A percentile compares a stretch with the other conserved stretches of the same genome.
Conservation (phyloP, 1,284 basidiomycete species). For the Polyporus tsugae region DNA sequence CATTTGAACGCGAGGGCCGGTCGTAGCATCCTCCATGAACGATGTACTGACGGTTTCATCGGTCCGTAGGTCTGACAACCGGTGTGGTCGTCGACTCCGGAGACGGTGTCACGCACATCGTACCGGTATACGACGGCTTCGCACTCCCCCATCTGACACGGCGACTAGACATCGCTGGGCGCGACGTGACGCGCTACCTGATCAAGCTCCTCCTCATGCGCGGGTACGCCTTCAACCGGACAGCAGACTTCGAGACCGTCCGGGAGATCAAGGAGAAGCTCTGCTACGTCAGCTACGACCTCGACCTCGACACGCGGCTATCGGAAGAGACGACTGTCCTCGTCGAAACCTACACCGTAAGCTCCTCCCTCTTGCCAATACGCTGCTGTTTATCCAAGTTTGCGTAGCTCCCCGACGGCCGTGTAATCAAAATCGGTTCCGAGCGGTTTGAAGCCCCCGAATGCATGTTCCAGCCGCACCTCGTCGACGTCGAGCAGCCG, state of each 20-base stretch:
- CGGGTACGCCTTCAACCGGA: constrained; percentile 99
- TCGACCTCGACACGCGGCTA: constrained; percentile 93
- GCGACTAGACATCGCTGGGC: constrained; percentile 95
- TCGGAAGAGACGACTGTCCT: constrained; percentile 97
- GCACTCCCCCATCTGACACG: constrained; percentile 94
- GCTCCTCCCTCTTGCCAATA: constrained; percentile 31
- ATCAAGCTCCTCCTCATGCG: constrained; percentile 99
- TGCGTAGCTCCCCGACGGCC: constrained; percentile 90
- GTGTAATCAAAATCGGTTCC: constrained; percentile 96
- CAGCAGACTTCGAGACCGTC: constrained; percentile 99
- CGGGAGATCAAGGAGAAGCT: constrained; percentile 99
- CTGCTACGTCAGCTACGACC: constrained; percentile 97
- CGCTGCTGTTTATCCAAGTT: not conserved
- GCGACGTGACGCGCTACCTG: constrained; percentile 97
- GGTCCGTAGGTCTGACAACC: constrained; percentile 85
- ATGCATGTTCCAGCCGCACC: constrained; percentile 99
- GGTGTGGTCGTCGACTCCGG: constrained; percentile 99
- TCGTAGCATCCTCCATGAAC: not conserved
- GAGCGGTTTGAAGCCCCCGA: constrained; percentile 99
- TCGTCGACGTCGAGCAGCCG: constrained; percentile 97
- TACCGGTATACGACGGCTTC: constrained; percentile 98
- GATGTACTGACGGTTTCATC: constrained; percentile 6
- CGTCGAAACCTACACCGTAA: constrained; percentile 94
- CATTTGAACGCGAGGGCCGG: not conserved
- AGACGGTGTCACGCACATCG: constrained; percentile 99